Percentiles rank a stretch among this genome's conserved stretches.
These are phyloP conservation scores for Chondrus crispus DNA, from an alignment of 23 red algal genomes.

Conservation along the genomic window DNA sequence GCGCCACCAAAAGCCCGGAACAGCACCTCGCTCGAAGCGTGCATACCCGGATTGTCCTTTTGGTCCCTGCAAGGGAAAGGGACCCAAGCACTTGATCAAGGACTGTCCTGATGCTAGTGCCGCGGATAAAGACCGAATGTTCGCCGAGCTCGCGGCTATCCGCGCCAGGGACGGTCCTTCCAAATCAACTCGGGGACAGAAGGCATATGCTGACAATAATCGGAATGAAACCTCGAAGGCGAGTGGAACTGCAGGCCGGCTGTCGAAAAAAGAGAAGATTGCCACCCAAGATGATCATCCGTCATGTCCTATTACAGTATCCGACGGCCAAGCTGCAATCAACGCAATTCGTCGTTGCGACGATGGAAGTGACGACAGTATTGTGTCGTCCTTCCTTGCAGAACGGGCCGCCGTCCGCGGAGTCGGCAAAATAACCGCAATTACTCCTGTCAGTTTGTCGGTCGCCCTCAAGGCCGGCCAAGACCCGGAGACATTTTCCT, in stretches of 20 bases:
- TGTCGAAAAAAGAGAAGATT: not conserved
- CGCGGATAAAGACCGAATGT: not conserved
- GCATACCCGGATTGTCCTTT: not conserved
- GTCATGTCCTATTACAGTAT: not conserved
- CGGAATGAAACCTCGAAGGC: no score
- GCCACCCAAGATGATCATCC: not conserved
- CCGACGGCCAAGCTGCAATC: not conserved
- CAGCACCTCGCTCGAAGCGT: not conserved
- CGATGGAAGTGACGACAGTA: not conserved
- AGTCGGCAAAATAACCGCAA: not conserved
- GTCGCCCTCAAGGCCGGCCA: not conserved
- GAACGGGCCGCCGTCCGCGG: not conserved
- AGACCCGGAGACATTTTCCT: not conserved
- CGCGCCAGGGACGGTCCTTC: not conserved
- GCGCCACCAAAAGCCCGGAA: no score
- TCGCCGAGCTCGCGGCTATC: not conserved
- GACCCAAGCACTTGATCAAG: not conserved
- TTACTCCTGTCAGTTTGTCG: not conserved
- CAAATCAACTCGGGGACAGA: slow-evolving; percentile 9
- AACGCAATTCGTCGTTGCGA: not conserved
- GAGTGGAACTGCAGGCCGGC: no score
- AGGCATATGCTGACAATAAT: not conserved
- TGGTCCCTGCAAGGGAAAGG: not conserved
- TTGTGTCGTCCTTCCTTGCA: not conserved
- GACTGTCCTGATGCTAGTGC: not conserved